A percentile compares a stretch with the other conserved stretches of the same genome.
phyloP scores from a whole-genome alignment of 371 early-diverging fungal species.

The Dinochytrium kinnereticum region DNA sequence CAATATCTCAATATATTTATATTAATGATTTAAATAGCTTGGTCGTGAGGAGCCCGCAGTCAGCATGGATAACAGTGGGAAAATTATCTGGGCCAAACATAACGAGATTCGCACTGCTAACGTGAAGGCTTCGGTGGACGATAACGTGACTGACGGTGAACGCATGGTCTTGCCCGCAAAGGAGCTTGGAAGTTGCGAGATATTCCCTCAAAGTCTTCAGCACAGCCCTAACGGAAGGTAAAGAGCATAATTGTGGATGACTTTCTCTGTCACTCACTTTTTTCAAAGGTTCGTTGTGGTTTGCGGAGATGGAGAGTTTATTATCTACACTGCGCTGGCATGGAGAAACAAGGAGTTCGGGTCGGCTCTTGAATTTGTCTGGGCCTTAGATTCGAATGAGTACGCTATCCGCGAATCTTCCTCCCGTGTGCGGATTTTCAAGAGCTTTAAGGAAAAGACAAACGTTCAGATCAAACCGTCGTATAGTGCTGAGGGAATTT shows the following conservation, averaged over 20 bases:
- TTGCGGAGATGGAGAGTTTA: conserved; percentile 98
- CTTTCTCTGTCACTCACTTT: not conserved
- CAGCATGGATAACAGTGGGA: conserved; percentile 95
- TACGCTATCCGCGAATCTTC: conserved; percentile 95
- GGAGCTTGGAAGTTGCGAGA: conserved; percentile 96
- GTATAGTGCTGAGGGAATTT: conserved; percentile 90
- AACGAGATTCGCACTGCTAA: conserved; percentile 95
- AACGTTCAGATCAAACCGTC: conserved; percentile 67
- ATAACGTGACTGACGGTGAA: conserved; percentile 88
- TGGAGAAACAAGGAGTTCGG: conserved; percentile 99
- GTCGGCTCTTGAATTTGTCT: conserved; percentile 92
- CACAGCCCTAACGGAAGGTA: conserved; percentile 94
- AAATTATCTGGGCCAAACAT: conserved; percentile 97
- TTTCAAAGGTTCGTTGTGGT: conserved; percentile 89
- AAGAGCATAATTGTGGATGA: not conserved
- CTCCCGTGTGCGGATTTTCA: conserved; percentile 84
- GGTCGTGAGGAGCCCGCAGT: conserved; percentile 97
- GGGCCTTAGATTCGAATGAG: conserved; percentile 94
- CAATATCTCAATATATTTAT: not conserved
- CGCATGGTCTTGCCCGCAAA: conserved; percentile 83
- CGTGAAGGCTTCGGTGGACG: conserved; percentile 72
- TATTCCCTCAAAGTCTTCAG: conserved; percentile 94
- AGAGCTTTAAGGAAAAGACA: conserved; percentile 88
- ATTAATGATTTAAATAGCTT: conserved; percentile 48
- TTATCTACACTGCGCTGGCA: conserved; percentile 98